Evolutionary conservation across 352 stramenopile genomes (phyloP).

Genomic region (Pseudoperonospora humuli): DNA sequence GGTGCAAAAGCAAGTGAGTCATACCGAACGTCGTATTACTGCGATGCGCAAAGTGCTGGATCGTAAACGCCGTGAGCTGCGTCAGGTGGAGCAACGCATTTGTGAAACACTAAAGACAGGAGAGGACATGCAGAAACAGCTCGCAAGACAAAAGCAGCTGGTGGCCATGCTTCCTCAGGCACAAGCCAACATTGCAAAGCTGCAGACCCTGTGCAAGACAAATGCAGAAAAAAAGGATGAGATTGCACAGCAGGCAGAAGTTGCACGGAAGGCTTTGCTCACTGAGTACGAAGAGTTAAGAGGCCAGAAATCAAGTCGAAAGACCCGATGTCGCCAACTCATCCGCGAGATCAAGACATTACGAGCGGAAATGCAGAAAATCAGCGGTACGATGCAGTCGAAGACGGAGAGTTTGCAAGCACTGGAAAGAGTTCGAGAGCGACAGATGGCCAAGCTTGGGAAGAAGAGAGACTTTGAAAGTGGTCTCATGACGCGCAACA

Average conservation of each 20-base stretch:
- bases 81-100: slow-evolving; percentile 25
- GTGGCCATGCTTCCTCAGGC: slow-evolving; percentile 60
- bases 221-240: slow-evolving; percentile 43
- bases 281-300: slow-evolving; percentile 38
- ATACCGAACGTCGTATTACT: slow-evolving; percentile 29
- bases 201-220: slow-evolving; percentile 52
- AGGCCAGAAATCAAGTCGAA: slow-evolving; percentile 38
- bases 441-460: slow-evolving; percentile 14
- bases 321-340: slow-evolving; percentile 49
- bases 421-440: slow-evolving; percentile 54
- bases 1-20: slow-evolving; percentile 24
- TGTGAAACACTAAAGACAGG: slow-evolving; percentile 25
- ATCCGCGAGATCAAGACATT: slow-evolving; percentile 62
- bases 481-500: slow-evolving; percentile 45
- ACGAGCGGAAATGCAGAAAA: slow-evolving; percentile 54
- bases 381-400: slow-evolving; percentile 49
- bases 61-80: slow-evolving; percentile 22
- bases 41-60: slow-evolving; percentile 37
- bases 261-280: slow-evolving; percentile 33
- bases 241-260: slow-evolving; percentile 48
- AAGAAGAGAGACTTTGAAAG: slow-evolving; percentile 12
- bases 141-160: slow-evolving; percentile 45
- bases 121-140: slow-evolving; percentile 35
- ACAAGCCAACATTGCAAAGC: slow-evolving; percentile 53
- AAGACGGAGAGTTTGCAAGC: slow-evolving; percentile 52